phyloP scores from a whole-genome alignment of 2,329 filamentous ascomycete genomes.

The Trichoderma sp. region DNA sequence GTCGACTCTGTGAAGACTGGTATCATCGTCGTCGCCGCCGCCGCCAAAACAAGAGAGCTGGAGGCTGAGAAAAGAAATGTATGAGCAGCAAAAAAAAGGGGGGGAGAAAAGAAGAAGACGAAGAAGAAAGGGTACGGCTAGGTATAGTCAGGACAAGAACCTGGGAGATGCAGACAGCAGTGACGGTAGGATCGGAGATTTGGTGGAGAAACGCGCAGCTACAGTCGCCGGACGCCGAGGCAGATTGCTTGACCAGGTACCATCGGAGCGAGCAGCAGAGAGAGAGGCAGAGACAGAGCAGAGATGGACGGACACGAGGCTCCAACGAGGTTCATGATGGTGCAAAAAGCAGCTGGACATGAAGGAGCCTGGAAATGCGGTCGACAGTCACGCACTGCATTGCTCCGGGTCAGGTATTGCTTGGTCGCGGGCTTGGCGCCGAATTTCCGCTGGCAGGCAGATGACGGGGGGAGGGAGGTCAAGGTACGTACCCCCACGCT shows the following conservation, averaged over 20 bases:
- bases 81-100: constrained; percentile 28
- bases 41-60: no score
- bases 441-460: constrained; percentile 18
- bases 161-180: neutral
- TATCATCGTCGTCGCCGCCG: constrained; percentile 35
- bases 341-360: neutral
- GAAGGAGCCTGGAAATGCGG: neutral
- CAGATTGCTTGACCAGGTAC: constrained; percentile 23
- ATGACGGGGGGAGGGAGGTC: constrained; percentile 4
- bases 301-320: neutral
- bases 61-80: constrained; percentile 19
- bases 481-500: constrained; percentile 20
- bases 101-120: constrained; percentile 27
- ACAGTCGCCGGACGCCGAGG: constrained; percentile 20
- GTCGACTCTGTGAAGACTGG: constrained; percentile 34
- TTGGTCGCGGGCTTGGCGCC: constrained; percentile 1
- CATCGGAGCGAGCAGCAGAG: constrained; percentile 24
- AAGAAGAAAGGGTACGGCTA: constrained; percentile 21
- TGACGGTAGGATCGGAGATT: constrained; percentile 24
- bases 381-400: constrained; percentile 18
- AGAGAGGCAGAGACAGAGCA: no score
- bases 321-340: constrained; percentile 14
- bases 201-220: constrained; percentile 25
- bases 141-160: constrained; percentile 26
- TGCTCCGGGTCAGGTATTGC: neutral